Evolutionary conservation across 371 early-diverging fungal species (phyloP).

Genomic region (Apophysomyces sp.): DNA sequence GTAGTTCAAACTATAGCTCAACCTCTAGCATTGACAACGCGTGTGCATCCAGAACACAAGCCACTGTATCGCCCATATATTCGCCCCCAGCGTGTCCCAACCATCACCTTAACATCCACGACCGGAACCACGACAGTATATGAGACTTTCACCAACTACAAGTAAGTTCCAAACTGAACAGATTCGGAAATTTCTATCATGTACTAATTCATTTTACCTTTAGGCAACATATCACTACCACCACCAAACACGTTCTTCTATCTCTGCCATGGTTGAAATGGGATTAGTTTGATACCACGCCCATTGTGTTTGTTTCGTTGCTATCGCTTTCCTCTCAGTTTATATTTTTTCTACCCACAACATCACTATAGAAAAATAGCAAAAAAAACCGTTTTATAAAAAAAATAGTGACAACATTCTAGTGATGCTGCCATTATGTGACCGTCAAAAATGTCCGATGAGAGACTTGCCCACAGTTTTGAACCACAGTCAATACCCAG

Average conservation of each 20-base stretch:
- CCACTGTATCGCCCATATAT: background rate
- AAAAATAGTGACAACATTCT: no score
- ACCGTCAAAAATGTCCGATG: no score
- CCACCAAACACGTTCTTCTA: background rate
- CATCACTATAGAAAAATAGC: conserved; percentile 5
- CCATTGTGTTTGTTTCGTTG: background rate
- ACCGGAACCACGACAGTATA: background rate
- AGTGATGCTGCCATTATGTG: no score
- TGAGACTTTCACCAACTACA: background rate
- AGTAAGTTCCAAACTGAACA: background rate
- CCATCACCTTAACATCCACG: background rate
- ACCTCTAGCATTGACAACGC: no score
- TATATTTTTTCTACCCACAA: conserved; percentile 19
- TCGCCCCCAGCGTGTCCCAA: background rate
- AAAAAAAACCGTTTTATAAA: no score
- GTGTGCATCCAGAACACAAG: background rate
- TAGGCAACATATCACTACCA: background rate
- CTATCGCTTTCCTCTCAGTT: background rate
- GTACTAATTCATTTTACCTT: background rate
- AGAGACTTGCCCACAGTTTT: no score
- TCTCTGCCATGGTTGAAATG: background rate
- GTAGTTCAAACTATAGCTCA: no score
- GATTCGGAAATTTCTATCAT: background rate
- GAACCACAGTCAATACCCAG: no score
- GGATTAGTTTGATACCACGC: background rate